Evolutionary conservation across 495 filamentous ascomycete genomes (phyloP), one percentile per base, ranked within the genome.

Genomic region (Cetradonia linearis): DNA sequence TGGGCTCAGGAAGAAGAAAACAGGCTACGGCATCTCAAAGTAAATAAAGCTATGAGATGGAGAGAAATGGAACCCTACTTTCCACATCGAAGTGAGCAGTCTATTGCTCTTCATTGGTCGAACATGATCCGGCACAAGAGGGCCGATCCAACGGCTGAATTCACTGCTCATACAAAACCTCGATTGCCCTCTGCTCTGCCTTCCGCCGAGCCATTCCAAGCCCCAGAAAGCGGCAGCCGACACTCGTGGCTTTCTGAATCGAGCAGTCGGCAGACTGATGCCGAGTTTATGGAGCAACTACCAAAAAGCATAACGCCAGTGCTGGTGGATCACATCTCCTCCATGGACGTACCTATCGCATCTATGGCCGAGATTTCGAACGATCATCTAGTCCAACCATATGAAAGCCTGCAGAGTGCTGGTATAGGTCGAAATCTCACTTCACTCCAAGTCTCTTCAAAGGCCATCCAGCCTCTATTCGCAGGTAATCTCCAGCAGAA

Each of bases 1-100:
- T 65, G 58, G 65, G 56, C 59, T 27, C 10, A 10, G 7, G 34
- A 52, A 36, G 58, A 67, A 28, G 49, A 65, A 27, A 25, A 62
- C 20, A 27, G n/a, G 11, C 25, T 65, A 23, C 31, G 55, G 23
- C 36, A 57, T 28, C 27, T 62, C 4, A 62, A 59, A 38, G 25
- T 25, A 14, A 42, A 50, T 23, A 62, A 48, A 7, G 28, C 27
- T 23, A 18, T 60, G 30, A 7, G 27, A 18, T 40, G 9, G 37
- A 16, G n/a, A 5, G 50, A 64, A 25, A 36, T 62, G 30, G 30
- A 33, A 28, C n/a, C 42, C 16, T 56, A 57, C 37, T 62, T 64
- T 47, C 62, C 62, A 30, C 48, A 42, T 14, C 25, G 55, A 30
- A 48, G 8, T 16, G 14, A 25, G 28, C 37, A 56, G 2, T n/a